Evolutionary conservation across 192 early-diverging fungal species (phyloP).

Genomic region (Funneliformis mosseae): DNA sequence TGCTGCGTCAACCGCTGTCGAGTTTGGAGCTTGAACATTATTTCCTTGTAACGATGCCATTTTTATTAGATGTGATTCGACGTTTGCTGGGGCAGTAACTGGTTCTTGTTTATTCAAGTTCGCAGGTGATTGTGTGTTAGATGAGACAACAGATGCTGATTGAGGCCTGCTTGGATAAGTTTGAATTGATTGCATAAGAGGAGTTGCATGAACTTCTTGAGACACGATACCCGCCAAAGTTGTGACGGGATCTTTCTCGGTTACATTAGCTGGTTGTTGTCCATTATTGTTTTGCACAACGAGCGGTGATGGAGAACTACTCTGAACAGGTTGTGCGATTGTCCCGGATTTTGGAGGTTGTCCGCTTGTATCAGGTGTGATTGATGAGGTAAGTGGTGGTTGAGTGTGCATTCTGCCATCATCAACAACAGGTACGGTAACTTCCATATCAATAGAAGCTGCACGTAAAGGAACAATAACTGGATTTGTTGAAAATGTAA

Average conservation of each 20-base stretch:
- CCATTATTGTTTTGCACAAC: not conserved
- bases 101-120: not conserved
- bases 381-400: not conserved
- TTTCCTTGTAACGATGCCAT: not conserved
- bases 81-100: not conserved
- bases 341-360: not conserved
- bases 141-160: constrained; percentile 32
- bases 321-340: not conserved
- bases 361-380: not conserved
- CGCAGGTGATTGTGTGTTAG: constrained; percentile 21
- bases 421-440: not conserved
- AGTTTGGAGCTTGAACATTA: constrained; percentile 6
- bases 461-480: not conserved
- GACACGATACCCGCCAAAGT: constrained; percentile 2
- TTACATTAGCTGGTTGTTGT: not conserved
- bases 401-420: not conserved
- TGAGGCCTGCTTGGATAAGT: not conserved
- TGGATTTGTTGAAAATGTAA: not conserved
- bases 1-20: constrained; percentile 10
- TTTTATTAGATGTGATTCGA: not conserved
- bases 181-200: not conserved
- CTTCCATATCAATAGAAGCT: not conserved
- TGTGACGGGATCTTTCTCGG: not conserved
- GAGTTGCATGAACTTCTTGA: not conserved
- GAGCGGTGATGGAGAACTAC: not conserved